Conservation (phyloP, 306 rosid species). For the Quercus parvula region DNA sequence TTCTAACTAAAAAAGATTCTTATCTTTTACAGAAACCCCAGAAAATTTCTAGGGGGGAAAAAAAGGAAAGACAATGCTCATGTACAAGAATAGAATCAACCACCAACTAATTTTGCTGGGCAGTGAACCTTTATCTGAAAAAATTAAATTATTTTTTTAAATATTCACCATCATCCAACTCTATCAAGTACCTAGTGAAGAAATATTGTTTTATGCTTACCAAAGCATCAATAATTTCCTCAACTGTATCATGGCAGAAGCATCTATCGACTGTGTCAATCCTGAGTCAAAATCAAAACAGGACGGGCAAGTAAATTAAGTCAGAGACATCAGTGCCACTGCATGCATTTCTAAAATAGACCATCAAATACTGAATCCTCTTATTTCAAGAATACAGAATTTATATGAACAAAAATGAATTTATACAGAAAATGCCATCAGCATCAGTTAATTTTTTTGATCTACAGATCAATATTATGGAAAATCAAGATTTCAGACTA, state of each 20-base stretch:
- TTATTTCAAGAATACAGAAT: background rate
- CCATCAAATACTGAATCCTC: background rate
- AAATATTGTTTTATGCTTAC: slow-evolving; percentile 46
- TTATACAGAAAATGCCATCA: background rate
- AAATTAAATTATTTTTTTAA: background rate
- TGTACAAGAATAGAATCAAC: background rate
- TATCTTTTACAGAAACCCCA: background rate
- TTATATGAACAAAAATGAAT: background rate
- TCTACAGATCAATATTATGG: background rate
- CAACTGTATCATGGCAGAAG: slow-evolving; percentile 82
- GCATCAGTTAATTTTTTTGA: background rate
- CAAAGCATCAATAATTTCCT: slow-evolving; percentile 85
- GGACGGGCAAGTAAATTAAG: slow-evolving; percentile 3
- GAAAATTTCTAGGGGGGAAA: background rate
- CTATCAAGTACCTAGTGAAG: background rate
- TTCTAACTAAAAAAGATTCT: background rate
- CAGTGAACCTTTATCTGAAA: background rate
- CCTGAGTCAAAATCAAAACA: slow-evolving; percentile 42
- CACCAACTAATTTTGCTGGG: background rate
- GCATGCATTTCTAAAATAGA: background rate
- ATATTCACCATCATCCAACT: background rate
- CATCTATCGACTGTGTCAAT: slow-evolving; percentile 65
- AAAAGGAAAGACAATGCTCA: background rate
- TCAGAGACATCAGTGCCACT: background rate
- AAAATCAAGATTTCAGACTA: background rate